Base-by-base conservation (phyloP, 305 asterid species). In the Fraxinus platypoda region DNA sequence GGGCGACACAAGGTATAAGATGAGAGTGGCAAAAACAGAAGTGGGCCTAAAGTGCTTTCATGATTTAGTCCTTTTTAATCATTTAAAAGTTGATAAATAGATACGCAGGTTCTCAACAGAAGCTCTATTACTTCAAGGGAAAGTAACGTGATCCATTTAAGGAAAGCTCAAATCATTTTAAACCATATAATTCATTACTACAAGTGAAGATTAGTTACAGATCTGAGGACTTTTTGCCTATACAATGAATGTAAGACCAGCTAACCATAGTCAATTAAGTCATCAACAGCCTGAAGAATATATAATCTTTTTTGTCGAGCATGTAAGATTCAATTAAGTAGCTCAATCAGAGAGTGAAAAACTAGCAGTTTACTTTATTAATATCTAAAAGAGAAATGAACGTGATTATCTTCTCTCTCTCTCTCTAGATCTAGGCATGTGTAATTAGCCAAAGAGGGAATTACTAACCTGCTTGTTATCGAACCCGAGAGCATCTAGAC, bases 401-500 rank as follows among this genome's bases (percentile, higher is more conserved):
- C 15, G 3, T 64, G 70, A 21, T 59, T 26, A 59, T 37, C 9
- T 15, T 8, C 26, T 9, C 28, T 64, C 73, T 31, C 74, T 66
- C 35, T 70, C 75, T 1, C 37, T 68, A 1, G 17, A 4, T 12
- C 13, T 17, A 1, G 74, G 38, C 35, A 17, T 0, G 79, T 37
- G 59, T 72, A 74, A 52, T 21, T 38, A 49, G 80, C 34, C 28
- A 38, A 59, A 49, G 80, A 72, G 25, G 59, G 76, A 80, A 66
- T 76, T 81, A 90, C 79, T 38, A 84, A 95, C 99, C 99, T 96
- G 97, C 82, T 92, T 91, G 87, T 94, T 92, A 84, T 91, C 93
- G 23, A 93, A 89, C 78, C 97, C 98, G 81, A 95, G 87, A 76
- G 96, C 89, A 81, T 89, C 97, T 81, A 97, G 88, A 84, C 94